Conservation (phyloP, 2,329 filamentous ascomycete species). For the Hymenoscyphus repandus region DNA sequence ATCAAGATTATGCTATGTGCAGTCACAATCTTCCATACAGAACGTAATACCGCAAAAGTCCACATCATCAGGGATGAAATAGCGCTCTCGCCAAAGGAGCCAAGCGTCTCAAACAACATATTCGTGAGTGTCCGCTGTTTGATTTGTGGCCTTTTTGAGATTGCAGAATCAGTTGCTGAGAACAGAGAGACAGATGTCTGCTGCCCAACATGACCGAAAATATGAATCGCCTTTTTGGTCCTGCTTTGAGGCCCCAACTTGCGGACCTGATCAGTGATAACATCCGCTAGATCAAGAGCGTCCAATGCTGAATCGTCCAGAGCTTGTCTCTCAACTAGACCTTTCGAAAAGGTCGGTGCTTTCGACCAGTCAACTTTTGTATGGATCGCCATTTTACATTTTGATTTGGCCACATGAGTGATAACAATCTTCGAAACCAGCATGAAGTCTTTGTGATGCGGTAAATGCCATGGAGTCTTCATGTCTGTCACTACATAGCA, state of each 20-base stretch:
- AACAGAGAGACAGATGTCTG: constrained; percentile 60
- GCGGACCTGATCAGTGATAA: constrained; percentile 72
- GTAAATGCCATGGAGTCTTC: constrained; percentile 65
- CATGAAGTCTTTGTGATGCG: constrained; percentile 72
- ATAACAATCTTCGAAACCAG: constrained; percentile 89
- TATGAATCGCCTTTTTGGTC: constrained; percentile 72
- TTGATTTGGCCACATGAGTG: constrained; percentile 86
- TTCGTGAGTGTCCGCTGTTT: constrained; percentile 56
- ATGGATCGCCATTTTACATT: constrained; percentile 85
- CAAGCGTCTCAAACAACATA: constrained; percentile 66
- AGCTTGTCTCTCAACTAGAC: constrained; percentile 63
- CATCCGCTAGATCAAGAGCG: constrained; percentile 68
- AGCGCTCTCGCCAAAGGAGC: constrained; percentile 70
- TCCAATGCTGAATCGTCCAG: constrained; percentile 69
- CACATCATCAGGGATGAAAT: constrained; percentile 74
- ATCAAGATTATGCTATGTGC: constrained; percentile 71
- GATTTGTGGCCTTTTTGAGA: constrained; percentile 51
- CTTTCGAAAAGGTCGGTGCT: constrained; percentile 54
- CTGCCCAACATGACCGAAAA: constrained; percentile 71
- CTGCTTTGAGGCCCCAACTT: constrained; percentile 68
- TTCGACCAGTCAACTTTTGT: constrained; percentile 83
- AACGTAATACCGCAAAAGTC: constrained; percentile 61
- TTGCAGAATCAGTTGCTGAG: constrained; percentile 39
- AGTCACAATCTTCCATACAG: constrained; percentile 61
- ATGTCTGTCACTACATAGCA: constrained; percentile 60